These are phyloP conservation scores for Exophiala sideris DNA, from an alignment of 2,329 filamentous ascomycete genomes.

Conservation along the genomic window DNA sequence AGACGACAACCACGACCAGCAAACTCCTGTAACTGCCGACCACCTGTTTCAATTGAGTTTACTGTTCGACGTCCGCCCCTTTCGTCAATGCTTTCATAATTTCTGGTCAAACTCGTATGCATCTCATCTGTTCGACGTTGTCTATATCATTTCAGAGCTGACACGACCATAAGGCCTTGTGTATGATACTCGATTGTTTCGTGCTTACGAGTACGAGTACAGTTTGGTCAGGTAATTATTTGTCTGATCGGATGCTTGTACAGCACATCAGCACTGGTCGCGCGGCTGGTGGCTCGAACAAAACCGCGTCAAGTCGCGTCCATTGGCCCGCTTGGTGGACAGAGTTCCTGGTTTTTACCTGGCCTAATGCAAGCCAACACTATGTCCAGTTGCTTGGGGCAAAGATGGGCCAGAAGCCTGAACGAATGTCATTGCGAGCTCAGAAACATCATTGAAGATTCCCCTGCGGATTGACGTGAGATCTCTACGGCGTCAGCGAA, in stretches of 20 bases:
- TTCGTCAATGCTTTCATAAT: no score
- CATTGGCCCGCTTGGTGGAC: conserved; percentile 16
- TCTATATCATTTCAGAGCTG: no score
- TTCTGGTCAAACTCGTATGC: no score
- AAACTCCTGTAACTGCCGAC: not conserved
- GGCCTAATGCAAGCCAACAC: conserved; percentile 25
- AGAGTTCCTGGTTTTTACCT: conserved; percentile 23
- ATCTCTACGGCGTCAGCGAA: conserved; percentile 4
- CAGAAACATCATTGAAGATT: conserved; percentile 19
- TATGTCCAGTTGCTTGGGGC: conserved; percentile 20
- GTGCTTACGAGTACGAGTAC: conserved; percentile 13
- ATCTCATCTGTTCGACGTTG: no score
- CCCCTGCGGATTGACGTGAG: conserved; percentile 22
- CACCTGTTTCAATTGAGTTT: not conserved
- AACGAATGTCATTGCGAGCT: conserved; percentile 20
- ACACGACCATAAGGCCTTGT: not conserved
- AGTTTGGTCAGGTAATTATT: conserved; percentile 4
- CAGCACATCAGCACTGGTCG: conserved; percentile 22
- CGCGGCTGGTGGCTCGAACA: conserved; percentile 21
- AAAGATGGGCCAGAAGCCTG: conserved; percentile 12
- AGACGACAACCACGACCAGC: not conserved
- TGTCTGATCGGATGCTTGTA: conserved; percentile 3
- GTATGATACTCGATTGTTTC: not conserved
- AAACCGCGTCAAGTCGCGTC: conserved; percentile 24
- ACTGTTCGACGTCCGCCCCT: no score